Evolutionary conservation across 768 basidiomycete genomes (phyloP).

Genomic region (Leucogyrophana mollusca): DNA sequence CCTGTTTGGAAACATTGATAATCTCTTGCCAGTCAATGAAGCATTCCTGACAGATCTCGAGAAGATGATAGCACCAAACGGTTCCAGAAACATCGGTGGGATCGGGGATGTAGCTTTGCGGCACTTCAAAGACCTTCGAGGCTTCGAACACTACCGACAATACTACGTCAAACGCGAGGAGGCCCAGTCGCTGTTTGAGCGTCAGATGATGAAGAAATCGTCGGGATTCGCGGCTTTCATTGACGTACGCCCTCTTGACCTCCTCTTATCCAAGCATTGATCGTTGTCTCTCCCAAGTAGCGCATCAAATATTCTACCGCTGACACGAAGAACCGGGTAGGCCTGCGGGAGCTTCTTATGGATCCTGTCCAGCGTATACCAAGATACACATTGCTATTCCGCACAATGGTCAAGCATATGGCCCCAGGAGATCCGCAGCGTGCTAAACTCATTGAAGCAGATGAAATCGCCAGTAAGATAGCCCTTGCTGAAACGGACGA

Average conservation of each 20-base stretch:
- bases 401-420: conserved; percentile 92
- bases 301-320: conserved; percentile 83
- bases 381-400: conserved; percentile 89
- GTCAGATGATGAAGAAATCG: conserved; percentile 75
- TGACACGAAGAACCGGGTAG: conserved; percentile 77
- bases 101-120: conserved; percentile 84
- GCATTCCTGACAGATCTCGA: conserved; percentile 83
- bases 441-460: conserved; percentile 76
- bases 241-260: conserved; percentile 52
- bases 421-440: conserved; percentile 74
- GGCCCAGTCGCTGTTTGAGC: conserved; percentile 84
- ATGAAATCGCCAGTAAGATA: conserved; percentile 86
- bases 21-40: conserved; percentile 85
- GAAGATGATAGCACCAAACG: conserved; percentile 67
- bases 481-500: conserved; percentile 91
- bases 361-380: conserved; percentile 97
- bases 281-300: conserved; percentile 36
- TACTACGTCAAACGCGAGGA: conserved; percentile 94
- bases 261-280: conserved; percentile 4
- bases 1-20: conserved; percentile 93
- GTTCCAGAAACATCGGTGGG: conserved; percentile 51
- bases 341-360: conserved; percentile 89
- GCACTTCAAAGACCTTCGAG: conserved; percentile 81
- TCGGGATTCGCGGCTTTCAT: conserved; percentile 85
- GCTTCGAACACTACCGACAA: conserved; percentile 89